These are phyloP conservation scores for Cutaneotrichosporon sp. DNA, from an alignment of 1,284 basidiomycete genomes.

Conservation along the genomic window DNA sequence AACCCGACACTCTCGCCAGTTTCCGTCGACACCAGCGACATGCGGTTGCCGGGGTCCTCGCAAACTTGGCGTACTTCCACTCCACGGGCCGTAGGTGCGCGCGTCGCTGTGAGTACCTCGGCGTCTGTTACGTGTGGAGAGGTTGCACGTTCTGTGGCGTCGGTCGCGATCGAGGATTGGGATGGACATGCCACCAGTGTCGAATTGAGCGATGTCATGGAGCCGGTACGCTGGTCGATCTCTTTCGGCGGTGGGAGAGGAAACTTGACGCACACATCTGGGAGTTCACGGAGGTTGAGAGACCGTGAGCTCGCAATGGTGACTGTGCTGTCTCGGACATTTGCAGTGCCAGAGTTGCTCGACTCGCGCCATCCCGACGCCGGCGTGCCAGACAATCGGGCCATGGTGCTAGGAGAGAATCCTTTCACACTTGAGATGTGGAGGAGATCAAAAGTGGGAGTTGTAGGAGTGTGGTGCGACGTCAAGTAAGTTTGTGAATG, in stretches of 20 bases:
- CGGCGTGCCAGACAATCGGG: not conserved
- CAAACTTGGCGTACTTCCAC: not conserved
- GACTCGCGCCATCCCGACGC: conserved; percentile 3
- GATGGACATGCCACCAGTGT: not conserved
- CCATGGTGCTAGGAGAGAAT: conserved; percentile 1
- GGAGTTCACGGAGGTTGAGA: conserved; percentile 7
- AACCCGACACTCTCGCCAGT: conserved; percentile 4
- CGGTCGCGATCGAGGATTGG: not conserved
- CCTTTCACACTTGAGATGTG: not conserved
- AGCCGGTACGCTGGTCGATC: not conserved
- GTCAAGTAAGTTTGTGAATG: not conserved
- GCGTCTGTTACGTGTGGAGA: not conserved
- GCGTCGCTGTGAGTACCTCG: not conserved
- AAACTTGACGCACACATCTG: conserved; percentile 1
- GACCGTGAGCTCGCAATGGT: not conserved
- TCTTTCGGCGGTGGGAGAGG: not conserved
- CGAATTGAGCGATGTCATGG: not conserved
- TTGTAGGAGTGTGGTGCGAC: conserved; percentile 1
- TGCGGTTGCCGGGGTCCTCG: not conserved
- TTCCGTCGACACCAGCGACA: not conserved
- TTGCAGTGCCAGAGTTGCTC: not conserved
- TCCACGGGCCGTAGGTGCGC: not conserved
- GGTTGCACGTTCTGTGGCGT: not conserved
- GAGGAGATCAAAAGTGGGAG: not conserved
- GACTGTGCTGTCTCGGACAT: conserved; percentile 2